These are phyloP conservation scores for Discostella stelligeroides DNA, from an alignment of 108 stramenopile genomes.

Conservation along the genomic window DNA sequence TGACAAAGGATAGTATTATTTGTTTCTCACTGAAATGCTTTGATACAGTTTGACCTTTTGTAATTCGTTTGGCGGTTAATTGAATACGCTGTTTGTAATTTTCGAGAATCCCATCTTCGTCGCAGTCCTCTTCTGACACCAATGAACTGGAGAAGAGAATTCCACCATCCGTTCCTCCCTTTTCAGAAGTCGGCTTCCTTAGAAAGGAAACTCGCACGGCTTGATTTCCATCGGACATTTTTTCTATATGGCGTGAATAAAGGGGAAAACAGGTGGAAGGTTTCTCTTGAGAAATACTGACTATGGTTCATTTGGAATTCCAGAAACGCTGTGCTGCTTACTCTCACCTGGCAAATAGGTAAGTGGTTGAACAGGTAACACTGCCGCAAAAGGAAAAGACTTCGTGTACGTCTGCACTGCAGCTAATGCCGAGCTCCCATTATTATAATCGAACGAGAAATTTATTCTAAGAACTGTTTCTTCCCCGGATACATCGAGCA, in stretches of 20 bases:
- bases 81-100: slow-evolving; percentile 44
- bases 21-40: slow-evolving; percentile 80
- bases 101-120: slow-evolving; percentile 15
- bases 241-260: slow-evolving; percentile 39
- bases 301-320: too few relatives aligned
- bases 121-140: slow-evolving; percentile 22
- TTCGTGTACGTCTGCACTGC: slow-evolving; percentile 52
- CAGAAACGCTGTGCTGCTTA: neutral
- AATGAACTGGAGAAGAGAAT: slow-evolving; percentile 58
- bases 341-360: slow-evolving; percentile 54
- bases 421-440: slow-evolving; percentile 29
- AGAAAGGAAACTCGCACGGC: slow-evolving; percentile 70
- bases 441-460: slow-evolving; percentile 25
- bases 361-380: slow-evolving; percentile 77
- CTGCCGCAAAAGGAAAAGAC: slow-evolving; percentile 81
- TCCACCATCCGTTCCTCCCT: slow-evolving; percentile 74
- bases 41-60: slow-evolving; percentile 65
- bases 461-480: slow-evolving; percentile 41
- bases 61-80: slow-evolving; percentile 60
- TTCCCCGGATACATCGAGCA: slow-evolving; percentile 8
- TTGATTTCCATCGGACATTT: slow-evolving; percentile 54
- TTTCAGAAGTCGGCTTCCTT: slow-evolving; percentile 74
- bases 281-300: neutral
- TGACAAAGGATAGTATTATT: slow-evolving; percentile 59
- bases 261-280: neutral